These are phyloP conservation scores for Kregervanrija pseudodelftensis DNA, from an alignment of 805 yeast genomes.

Conservation along the genomic window DNA sequence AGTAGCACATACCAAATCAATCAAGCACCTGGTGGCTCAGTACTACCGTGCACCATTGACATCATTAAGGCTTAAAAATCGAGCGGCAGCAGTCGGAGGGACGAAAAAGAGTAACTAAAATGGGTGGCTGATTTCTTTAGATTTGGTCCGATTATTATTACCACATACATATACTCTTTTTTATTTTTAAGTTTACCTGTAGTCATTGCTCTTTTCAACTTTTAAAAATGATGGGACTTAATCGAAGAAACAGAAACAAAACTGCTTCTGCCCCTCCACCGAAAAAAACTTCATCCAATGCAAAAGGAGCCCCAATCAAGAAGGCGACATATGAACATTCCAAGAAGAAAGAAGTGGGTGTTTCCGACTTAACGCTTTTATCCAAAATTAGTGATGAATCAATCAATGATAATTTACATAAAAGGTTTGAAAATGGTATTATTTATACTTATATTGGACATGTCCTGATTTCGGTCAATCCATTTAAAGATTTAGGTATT, in stretches of 20 bases:
- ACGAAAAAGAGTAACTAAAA: too few relatives aligned
- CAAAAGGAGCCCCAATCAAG: conserved; percentile 48
- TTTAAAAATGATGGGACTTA: conserved; percentile 12
- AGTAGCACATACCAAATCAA: too few relatives aligned
- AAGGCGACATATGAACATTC: conserved; percentile 86
- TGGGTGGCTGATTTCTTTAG: neutral
- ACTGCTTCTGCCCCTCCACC: conserved; percentile 28
- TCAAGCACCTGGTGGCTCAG: too few relatives aligned
- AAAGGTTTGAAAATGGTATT: conserved; percentile 81
- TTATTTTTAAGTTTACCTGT: neutral
- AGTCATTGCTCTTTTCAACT: neutral
- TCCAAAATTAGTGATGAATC: conserved; percentile 87
- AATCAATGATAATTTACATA: conserved; percentile 84
- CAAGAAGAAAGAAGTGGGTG: conserved; percentile 97
- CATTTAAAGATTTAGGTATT: conserved; percentile 93
- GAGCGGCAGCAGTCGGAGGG: too few relatives aligned
- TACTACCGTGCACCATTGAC: too few relatives aligned
- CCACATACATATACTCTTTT: neutral
- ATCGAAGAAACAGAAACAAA: conserved; percentile 50
- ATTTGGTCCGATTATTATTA: neutral
- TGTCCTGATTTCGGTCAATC: conserved; percentile 92
- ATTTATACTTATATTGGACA: conserved; percentile 93
- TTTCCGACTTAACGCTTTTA: conserved; percentile 83
- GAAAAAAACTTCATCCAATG: conserved; percentile 43
- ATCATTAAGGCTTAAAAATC: too few relatives aligned